Base-by-base conservation (phyloP, 2,329 filamentous ascomycete genomes). In the Fusarium irregulare region DNA sequence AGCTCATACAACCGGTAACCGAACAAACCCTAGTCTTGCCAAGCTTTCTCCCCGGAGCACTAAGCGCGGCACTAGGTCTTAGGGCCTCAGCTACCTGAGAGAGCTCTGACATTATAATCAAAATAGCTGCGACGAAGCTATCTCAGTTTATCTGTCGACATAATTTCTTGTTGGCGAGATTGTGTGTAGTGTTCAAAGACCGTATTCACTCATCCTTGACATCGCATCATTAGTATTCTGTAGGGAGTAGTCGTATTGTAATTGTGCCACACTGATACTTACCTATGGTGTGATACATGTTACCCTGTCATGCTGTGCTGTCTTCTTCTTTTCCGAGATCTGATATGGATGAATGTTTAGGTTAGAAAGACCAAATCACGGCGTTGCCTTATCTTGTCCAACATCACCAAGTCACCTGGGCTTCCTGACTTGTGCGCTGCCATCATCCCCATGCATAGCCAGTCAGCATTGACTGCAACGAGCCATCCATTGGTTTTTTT, bases 31-130 rank as follows among this genome's bases (percentile, higher is more conserved):
- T 69, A 71, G 68, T 54, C 71, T 50, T 41, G 68, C 68, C 68
- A 71, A 71, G 68, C 68, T 69, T 71, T 66, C 64, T 56, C 68
- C 68, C 68, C 60, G 23, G 56, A 40, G 46, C 64, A 59, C 64
- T 69, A 71, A 51, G 27, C 34, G 37, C 45, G 37, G 49, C 64
- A 71, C 64, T 71, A 68, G 63, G 21, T 56, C 57, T 28, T 41
- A 48, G 42, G 56, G 42, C 53, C 68, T 58, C 46, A 46, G 63
- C 41, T 55, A 27, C 51, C 44, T 46, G 58, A 51, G 41, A 66
- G 18, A 37, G 58, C 64, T 60, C 49, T 54, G 58, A 50, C 50
- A 51, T 48, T 60, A 53, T 53, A 41, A 21, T 53, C 18, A 42
- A 64, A 64, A 64, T 21, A 68, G 13, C 34, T 50, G 16, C 28